Percentiles rank a stretch among this genome's conserved stretches.
Evolutionary conservation across 2,329 filamentous ascomycete genomes (phyloP).

Genomic region (Aureobasidium zeae): DNA sequence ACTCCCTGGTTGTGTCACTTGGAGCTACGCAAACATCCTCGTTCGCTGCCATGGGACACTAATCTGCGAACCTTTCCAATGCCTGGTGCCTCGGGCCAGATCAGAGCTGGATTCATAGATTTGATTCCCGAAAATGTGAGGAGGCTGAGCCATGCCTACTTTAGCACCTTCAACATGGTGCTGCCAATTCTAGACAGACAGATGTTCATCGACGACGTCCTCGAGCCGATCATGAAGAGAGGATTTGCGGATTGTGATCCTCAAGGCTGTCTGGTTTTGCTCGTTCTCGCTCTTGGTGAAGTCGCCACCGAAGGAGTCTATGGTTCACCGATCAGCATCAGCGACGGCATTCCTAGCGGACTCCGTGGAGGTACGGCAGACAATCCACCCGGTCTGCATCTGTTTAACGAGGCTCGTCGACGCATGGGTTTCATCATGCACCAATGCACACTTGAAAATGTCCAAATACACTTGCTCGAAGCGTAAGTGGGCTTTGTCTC

Average conservation of each 20-base stretch:
- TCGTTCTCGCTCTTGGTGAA: conserved; percentile 52
- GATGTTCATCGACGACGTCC: conserved; percentile 41
- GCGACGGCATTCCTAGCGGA: conserved; percentile 42
- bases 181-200: conserved; percentile 52
- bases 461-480: conserved; percentile 49
- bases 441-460: conserved; percentile 48
- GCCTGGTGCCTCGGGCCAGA: conserved; percentile 12
- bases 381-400: conserved; percentile 47
- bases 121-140: conserved; percentile 44
- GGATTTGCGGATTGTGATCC: conserved; percentile 41
- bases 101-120: conserved; percentile 26
- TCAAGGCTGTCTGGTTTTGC: conserved; percentile 44
- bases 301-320: conserved; percentile 45
- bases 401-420: conserved; percentile 54
- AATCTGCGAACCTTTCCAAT: conserved; percentile 22
- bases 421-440: conserved; percentile 50
- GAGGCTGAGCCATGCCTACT: conserved; percentile 45
- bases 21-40: conserved; percentile 27
- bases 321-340: conserved; percentile 38
- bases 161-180: conserved; percentile 51
- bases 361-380: conserved; percentile 43
- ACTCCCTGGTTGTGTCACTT: conserved; percentile 32
- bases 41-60: conserved; percentile 23
- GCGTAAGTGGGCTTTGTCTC: conserved; percentile 34
- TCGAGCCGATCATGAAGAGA: conserved; percentile 39